Evolutionary conservation across 768 basidiomycete genomes (phyloP).

Genomic region (Rhizopogon sp.): DNA sequence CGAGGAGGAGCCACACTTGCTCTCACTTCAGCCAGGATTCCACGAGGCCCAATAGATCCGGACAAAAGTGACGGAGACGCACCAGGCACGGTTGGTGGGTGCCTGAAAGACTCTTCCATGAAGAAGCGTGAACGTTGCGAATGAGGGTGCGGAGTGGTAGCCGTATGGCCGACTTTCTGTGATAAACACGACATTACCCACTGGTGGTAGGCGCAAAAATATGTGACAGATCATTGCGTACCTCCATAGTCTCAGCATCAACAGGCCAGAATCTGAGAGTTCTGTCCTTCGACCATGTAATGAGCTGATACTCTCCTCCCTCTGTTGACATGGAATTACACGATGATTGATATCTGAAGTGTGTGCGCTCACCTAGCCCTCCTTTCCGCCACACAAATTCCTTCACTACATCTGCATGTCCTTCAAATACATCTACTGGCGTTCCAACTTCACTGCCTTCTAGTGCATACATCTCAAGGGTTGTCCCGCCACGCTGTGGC

Average conservation of each 20-base stretch:
- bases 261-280: slow-evolving; percentile 92
- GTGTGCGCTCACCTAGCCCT: slow-evolving; percentile 38
- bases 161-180: slow-evolving; percentile 48
- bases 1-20: slow-evolving; percentile 36
- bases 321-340: slow-evolving; percentile 23
- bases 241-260: slow-evolving; percentile 64
- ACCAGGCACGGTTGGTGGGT: slow-evolving; percentile 39
- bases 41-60: slow-evolving; percentile 61
- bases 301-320: slow-evolving; percentile 52
- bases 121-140: slow-evolving; percentile 7
- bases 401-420: slow-evolving; percentile 90
- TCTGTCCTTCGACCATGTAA: slow-evolving; percentile 87
- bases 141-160: slow-evolving; percentile 21
- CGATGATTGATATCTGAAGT: not conserved
- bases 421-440: slow-evolving; percentile 76
- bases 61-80: slow-evolving; percentile 44
- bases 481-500: slow-evolving; percentile 82
- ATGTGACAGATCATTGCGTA: slow-evolving; percentile 18
- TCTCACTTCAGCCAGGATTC: slow-evolving; percentile 68
- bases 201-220: slow-evolving; percentile 5
- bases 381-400: slow-evolving; percentile 95
- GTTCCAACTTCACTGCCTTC: slow-evolving; percentile 16
- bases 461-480: slow-evolving; percentile 74
- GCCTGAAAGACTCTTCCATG: slow-evolving; percentile 45
- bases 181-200: not conserved